These are phyloP conservation scores for Kodamaea jinghongensis DNA, from an alignment of 805 yeast species.

Conservation along the genomic window DNA sequence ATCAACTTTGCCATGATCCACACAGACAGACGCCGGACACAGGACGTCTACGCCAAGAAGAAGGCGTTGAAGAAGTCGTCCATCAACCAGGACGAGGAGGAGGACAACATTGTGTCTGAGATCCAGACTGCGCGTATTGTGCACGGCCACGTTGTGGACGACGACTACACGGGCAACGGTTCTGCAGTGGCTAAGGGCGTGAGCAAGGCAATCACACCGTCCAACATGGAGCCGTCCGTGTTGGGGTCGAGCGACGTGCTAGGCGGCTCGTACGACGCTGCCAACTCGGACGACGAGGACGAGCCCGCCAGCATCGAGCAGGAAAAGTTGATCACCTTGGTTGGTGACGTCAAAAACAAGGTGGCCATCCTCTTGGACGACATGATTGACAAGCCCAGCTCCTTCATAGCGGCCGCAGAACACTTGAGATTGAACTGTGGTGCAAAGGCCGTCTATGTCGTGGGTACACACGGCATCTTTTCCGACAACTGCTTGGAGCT, in stretches of 20 bases:
- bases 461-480: slow-evolving; percentile 96
- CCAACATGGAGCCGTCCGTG: slow-evolving; percentile 13
- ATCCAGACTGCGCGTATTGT: slow-evolving; percentile 95
- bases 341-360: slow-evolving; percentile 90
- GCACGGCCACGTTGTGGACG: slow-evolving; percentile 95
- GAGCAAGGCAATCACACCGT: slow-evolving; percentile 16
- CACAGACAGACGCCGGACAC: slow-evolving; percentile 91
- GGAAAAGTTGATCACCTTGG: slow-evolving; percentile 91
- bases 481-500: slow-evolving; percentile 81
- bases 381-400: slow-evolving; percentile 92
- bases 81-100: slow-evolving; percentile 54
- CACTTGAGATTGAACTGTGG: slow-evolving; percentile 95
- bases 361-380: slow-evolving; percentile 95
- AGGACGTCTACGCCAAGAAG: slow-evolving; percentile 49
- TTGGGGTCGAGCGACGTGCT: slow-evolving; percentile 51
- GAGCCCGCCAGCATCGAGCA: slow-evolving; percentile 57
- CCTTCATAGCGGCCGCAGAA: slow-evolving; percentile 97
- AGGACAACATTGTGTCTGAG: slow-evolving; percentile 69
- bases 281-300: slow-evolving; percentile 85
- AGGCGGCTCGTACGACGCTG: slow-evolving; percentile 78
- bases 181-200: slow-evolving; percentile 9
- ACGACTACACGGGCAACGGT: slow-evolving; percentile 49
- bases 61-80: slow-evolving; percentile 41
- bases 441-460: slow-evolving; percentile 82
- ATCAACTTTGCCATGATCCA: slow-evolving; percentile 98